phyloP scores from a whole-genome alignment of 306 rosid species.

The Lathyrus sativus region DNA sequence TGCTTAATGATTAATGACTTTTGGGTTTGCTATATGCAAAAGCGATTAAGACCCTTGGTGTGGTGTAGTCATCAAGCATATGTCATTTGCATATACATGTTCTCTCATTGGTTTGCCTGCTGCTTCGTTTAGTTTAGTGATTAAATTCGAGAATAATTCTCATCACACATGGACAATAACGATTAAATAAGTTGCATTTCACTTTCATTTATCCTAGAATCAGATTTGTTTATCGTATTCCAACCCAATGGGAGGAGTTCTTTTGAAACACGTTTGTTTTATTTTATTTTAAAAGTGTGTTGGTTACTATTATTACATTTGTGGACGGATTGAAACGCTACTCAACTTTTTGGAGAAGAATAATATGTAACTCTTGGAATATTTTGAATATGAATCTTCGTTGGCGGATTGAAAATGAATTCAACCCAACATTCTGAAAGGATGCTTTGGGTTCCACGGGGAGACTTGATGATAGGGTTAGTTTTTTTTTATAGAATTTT shows the following conservation, averaged over 20 bases:
- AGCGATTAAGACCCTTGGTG: constrained; percentile 31
- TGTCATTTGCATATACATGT: constrained; percentile 11
- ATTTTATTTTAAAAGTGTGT: not conserved
- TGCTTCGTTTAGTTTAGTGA: not conserved
- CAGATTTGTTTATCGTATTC: not conserved
- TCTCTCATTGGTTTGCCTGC: constrained; percentile 25
- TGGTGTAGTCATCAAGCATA: constrained; percentile 22
- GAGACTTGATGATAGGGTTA: no score
- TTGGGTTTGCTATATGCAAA: constrained; percentile 4
- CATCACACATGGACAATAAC: constrained; percentile 6
- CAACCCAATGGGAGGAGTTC: constrained; percentile 4
- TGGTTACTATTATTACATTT: not conserved
- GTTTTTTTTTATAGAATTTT: no score
- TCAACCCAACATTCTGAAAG: no score
- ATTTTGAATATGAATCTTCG: no score
- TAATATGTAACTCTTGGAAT: no score
- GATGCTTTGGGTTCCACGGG: no score
- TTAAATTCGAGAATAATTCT: constrained; percentile 19
- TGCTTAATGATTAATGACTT: constrained; percentile 41
- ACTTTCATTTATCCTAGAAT: constrained; percentile 11
- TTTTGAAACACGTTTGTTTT: not conserved
- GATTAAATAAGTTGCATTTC: constrained; percentile 17
- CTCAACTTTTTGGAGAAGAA: no score
- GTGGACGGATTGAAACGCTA: no score
- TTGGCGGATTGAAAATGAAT: no score